Percentiles rank a stretch among this genome's conserved stretches.
Evolutionary conservation across 202 grass and related monocot species (phyloP).

Genomic region (Digitaria exilis): DNA sequence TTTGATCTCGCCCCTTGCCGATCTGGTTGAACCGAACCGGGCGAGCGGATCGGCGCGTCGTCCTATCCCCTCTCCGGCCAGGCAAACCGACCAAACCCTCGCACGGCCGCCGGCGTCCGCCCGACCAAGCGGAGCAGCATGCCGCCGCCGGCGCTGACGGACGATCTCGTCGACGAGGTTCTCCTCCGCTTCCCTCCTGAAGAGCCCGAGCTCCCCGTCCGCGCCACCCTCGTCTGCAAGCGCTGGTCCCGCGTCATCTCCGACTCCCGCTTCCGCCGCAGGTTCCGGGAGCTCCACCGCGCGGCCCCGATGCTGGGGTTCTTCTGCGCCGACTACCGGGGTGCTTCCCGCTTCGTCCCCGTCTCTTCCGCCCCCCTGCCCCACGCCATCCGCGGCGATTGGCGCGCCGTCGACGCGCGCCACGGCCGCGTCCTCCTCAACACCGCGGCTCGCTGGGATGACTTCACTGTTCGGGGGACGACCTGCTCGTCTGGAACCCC

Average conservation of each 20-base stretch:
- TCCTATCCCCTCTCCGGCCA: no score
- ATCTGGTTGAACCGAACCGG: background rate
- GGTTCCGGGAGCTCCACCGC: conserved; percentile 11
- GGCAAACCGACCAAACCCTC: no score
- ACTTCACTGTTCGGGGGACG: background rate
- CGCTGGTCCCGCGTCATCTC: background rate
- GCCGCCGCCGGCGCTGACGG: background rate
- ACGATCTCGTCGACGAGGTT: background rate
- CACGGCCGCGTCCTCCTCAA: conserved; percentile 12
- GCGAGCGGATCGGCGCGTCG: background rate
- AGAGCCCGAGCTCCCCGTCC: background rate
- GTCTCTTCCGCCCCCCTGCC: background rate
- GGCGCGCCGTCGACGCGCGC: background rate
- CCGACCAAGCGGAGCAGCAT: background rate
- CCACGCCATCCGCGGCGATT: background rate
- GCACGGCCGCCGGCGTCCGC: background rate
- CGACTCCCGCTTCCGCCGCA: background rate
- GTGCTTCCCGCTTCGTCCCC: background rate
- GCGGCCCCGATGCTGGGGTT: background rate
- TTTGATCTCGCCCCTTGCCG: background rate
- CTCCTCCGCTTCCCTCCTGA: background rate
- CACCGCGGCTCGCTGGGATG: background rate
- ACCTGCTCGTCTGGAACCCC: conserved; percentile 3
- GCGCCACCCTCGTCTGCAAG: background rate
- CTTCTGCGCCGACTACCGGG: background rate